Evolutionary conservation across 2,329 filamentous ascomycete species (phyloP).

Genomic region (Dothistroma septosporum): DNA sequence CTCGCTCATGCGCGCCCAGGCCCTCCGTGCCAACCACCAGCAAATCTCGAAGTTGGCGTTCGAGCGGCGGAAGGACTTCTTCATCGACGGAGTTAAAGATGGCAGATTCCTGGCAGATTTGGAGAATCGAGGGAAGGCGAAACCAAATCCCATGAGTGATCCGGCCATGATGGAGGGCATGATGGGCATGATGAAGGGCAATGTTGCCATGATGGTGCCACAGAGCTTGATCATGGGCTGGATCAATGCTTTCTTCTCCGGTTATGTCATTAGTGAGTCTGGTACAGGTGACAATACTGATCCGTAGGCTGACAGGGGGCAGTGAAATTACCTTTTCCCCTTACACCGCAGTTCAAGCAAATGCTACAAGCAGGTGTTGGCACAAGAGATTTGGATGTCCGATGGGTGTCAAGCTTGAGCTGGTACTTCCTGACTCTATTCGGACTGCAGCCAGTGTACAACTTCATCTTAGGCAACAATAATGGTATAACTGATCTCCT

Average conservation of each 20-base stretch:
- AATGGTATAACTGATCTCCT: conserved; percentile 64
- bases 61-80: conserved; percentile 70
- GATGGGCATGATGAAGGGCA: conserved; percentile 99
- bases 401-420: conserved; percentile 97
- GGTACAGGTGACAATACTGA: neutral
- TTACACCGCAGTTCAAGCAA: conserved; percentile 98
- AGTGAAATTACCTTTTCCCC: conserved; percentile 95
- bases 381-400: conserved; percentile 90
- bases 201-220: conserved; percentile 99
- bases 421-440: conserved; percentile 99
- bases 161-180: conserved; percentile 97
- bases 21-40: conserved; percentile 76
- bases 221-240: conserved; percentile 99
- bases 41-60: conserved; percentile 76
- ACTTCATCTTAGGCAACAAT: conserved; percentile 91
- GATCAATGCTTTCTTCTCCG: conserved; percentile 99
- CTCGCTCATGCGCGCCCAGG: conserved; percentile 75
- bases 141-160: conserved; percentile 91
- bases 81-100: conserved; percentile 76
- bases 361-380: conserved; percentile 98
- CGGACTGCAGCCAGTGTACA: conserved; percentile 93
- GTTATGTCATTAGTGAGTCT: conserved; percentile 85
- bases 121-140: conserved; percentile 76
- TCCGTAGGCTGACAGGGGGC: conserved; percentile 28
- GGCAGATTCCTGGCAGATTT: conserved; percentile 88